A percentile compares a stretch with the other conserved stretches of the same genome.
phyloP scores from a whole-genome alignment of 2,329 filamentous ascomycete species.

The Neobulgaria alba region DNA sequence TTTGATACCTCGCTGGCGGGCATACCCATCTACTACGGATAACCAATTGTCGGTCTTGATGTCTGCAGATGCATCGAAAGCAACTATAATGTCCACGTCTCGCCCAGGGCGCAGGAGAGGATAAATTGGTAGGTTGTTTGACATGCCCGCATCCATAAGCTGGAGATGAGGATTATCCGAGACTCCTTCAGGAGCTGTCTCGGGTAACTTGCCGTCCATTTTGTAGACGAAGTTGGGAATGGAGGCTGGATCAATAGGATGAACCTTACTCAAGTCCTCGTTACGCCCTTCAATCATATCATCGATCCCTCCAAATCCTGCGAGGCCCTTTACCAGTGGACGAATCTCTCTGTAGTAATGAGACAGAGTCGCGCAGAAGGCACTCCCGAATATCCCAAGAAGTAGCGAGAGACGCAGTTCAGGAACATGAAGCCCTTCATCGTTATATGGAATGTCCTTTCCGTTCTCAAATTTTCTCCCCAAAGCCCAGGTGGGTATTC shows the following conservation, averaged over 20 bases:
- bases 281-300: constrained; percentile 74
- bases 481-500: constrained; percentile 91
- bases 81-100: constrained; percentile 80
- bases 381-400: constrained; percentile 92
- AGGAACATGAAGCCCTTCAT: constrained; percentile 63
- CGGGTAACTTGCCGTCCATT: constrained; percentile 66
- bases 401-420: constrained; percentile 77
- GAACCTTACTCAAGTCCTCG: constrained; percentile 80
- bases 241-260: constrained; percentile 84
- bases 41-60: constrained; percentile 95
- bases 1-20: constrained; percentile 78
- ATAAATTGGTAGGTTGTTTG: constrained; percentile 94
- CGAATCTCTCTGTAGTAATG: constrained; percentile 94
- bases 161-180: constrained; percentile 64
- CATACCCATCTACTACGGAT: constrained; percentile 87
- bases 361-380: constrained; percentile 89
- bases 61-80: constrained; percentile 88
- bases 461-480: constrained; percentile 76
- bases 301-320: constrained; percentile 70
- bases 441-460: constrained; percentile 53
- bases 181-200: constrained; percentile 70
- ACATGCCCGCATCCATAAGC: constrained; percentile 97
- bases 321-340: constrained; percentile 67
- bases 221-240: constrained; percentile 86
- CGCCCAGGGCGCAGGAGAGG: constrained; percentile 82